Evolutionary conservation across 352 stramenopile genomes (phyloP).

Genomic region (Globisporangium lucens): DNA sequence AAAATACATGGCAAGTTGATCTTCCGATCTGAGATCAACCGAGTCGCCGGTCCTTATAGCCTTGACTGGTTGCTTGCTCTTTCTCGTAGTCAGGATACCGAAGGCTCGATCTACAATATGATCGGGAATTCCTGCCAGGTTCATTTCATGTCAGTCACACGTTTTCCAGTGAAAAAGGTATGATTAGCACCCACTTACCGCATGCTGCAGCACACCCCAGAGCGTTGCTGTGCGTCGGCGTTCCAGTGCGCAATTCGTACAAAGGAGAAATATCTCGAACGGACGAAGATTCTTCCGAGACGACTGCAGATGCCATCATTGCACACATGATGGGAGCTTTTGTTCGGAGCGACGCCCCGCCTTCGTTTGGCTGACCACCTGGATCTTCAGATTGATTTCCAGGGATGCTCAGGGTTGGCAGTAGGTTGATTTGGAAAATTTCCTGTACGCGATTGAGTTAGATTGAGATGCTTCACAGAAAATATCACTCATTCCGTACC

Average conservation of each 20-base stretch:
- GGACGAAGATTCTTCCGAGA: constrained; percentile 15
- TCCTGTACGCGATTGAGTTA: constrained; percentile 30
- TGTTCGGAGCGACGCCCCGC: background rate
- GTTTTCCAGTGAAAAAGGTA: background rate
- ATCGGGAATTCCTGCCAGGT: constrained; percentile 40
- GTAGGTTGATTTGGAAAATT: constrained; percentile 49
- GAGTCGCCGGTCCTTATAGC: constrained; percentile 21
- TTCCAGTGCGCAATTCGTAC: constrained; percentile 57
- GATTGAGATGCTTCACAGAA: background rate
- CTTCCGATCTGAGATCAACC: constrained; percentile 31
- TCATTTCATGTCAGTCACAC: background rate
- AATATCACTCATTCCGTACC: constrained; percentile 25
- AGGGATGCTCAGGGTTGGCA: constrained; percentile 16
- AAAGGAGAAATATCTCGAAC: constrained; percentile 35
- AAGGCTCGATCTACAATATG: constrained; percentile 41
- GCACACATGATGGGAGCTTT: constrained; percentile 34
- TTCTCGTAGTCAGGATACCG: constrained; percentile 39
- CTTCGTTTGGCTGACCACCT: background rate
- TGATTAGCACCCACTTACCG: constrained; percentile 29
- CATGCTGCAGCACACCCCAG: constrained; percentile 62
- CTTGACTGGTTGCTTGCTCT: constrained; percentile 23
- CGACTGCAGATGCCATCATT: constrained; percentile 48
- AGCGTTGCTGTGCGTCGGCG: constrained; percentile 71
- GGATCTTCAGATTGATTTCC: background rate
- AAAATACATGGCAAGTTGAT: constrained; percentile 45